A percentile compares a stretch with the other conserved stretches of the same genome.
Evolutionary conservation across 345 rosid genomes (phyloP).

Genomic region (Corchorus olitorius): DNA sequence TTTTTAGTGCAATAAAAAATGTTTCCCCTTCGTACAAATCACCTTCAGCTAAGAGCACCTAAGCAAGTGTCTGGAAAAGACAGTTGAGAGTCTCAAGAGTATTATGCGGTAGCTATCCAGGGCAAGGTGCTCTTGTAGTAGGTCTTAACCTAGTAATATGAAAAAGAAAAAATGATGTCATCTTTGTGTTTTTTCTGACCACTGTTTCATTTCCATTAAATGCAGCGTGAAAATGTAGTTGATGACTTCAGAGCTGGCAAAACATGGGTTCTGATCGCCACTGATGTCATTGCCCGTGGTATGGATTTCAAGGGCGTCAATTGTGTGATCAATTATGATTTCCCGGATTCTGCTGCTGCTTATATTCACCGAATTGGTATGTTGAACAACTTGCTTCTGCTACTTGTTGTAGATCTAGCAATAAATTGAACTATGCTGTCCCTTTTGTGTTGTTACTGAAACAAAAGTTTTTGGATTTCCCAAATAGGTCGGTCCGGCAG

Average conservation of each 20-base stretch:
- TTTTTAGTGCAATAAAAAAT: background rate
- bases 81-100: background rate
- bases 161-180: background rate
- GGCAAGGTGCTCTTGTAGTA: background rate
- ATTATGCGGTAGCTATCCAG: background rate
- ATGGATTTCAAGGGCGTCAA: slow-evolving; percentile 99
- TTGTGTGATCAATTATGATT: slow-evolving; percentile 90
- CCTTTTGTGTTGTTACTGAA: slow-evolving; percentile 9
- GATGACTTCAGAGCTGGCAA: slow-evolving; percentile 84
- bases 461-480: slow-evolving; percentile 4
- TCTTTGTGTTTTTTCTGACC: background rate
- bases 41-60: background rate
- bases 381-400: slow-evolving; percentile 5
- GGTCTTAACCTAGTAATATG: background rate
- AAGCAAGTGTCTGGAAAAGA: background rate
- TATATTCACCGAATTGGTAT: slow-evolving; percentile 96
- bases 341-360: slow-evolving; percentile 87
- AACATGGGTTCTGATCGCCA: slow-evolving; percentile 92
- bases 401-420: background rate
- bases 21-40: background rate
- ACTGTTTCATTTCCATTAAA: slow-evolving; percentile 9
- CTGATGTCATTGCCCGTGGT: slow-evolving; percentile 93
- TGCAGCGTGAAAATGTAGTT: slow-evolving; percentile 80
- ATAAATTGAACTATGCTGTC: background rate
- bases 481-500: slow-evolving; percentile 82